Conservation (phyloP, 1,284 basidiomycete genomes). For the Anthracocystis setariae region DNA sequence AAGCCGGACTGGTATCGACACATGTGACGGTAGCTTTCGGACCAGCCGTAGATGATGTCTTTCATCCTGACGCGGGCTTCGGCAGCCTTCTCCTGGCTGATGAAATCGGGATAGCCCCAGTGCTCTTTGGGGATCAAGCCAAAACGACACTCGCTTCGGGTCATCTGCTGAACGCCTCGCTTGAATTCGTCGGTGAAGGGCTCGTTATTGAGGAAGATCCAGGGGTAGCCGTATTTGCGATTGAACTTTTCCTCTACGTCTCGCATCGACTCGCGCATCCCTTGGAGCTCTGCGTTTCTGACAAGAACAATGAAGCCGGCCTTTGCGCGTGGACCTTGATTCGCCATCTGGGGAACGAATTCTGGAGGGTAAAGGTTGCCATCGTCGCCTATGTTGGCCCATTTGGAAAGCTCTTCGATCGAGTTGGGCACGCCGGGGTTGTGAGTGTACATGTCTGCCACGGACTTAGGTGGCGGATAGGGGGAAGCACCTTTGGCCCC, state of each 20-base stretch:
- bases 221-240: conserved; percentile 67
- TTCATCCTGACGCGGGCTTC: conserved; percentile 77
- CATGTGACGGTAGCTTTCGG: conserved; percentile 72
- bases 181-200: conserved; percentile 69
- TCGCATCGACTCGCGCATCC: conserved; percentile 61
- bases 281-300: conserved; percentile 64
- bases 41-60: conserved; percentile 84
- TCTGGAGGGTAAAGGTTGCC: conserved; percentile 64
- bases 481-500: conserved; percentile 14
- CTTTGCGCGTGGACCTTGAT: conserved; percentile 62
- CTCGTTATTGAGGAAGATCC: conserved; percentile 69
- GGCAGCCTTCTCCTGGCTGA: conserved; percentile 73
- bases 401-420: conserved; percentile 58
- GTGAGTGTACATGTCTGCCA: conserved; percentile 60
- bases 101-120: conserved; percentile 85
- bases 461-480: conserved; percentile 28
- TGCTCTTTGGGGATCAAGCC: conserved; percentile 83
- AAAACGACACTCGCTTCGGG: conserved; percentile 71
- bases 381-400: conserved; percentile 57
- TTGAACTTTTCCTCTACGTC: conserved; percentile 66
- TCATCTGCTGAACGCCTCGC: conserved; percentile 62
- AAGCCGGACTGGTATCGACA: conserved; percentile 95
- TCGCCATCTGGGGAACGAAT: conserved; percentile 59
- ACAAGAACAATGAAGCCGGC: conserved; percentile 68
- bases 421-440: conserved; percentile 48